Conservation (phyloP, 768 basidiomycete species). For the Neoboletus subvelutipes region DNA sequence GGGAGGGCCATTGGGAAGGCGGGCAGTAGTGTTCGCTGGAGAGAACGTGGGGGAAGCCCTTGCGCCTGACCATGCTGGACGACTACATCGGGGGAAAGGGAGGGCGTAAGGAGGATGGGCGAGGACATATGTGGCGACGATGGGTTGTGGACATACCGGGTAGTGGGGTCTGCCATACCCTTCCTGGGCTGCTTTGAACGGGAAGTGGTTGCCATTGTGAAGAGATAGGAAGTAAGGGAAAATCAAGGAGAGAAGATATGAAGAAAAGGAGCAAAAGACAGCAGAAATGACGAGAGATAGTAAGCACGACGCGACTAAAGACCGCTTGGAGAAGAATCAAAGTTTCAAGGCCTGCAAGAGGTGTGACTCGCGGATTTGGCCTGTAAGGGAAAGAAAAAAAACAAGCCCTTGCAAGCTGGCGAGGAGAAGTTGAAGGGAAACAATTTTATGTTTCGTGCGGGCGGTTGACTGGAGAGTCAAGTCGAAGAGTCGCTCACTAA, state of each 20-base stretch:
- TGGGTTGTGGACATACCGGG: slow-evolving; percentile 44
- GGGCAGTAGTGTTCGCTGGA: slow-evolving; percentile 41
- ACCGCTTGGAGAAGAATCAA: slow-evolving; percentile 23
- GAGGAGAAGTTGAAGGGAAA: slow-evolving; percentile 24
- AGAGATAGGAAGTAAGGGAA: slow-evolving; percentile 22
- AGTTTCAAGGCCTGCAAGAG: slow-evolving; percentile 16
- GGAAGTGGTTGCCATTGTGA: slow-evolving; percentile 60
- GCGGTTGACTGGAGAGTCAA: slow-evolving; percentile 27
- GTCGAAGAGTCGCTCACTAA: slow-evolving; percentile 33
- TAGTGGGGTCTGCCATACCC: slow-evolving; percentile 52
- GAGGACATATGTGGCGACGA: slow-evolving; percentile 15
- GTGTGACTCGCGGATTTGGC: slow-evolving; percentile 20
- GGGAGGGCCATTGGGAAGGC: slow-evolving; percentile 43
- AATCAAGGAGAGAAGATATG: slow-evolving; percentile 32
- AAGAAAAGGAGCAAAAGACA: slow-evolving; percentile 28
- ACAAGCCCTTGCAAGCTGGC: slow-evolving; percentile 28
- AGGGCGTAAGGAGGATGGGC: slow-evolving; percentile 8
- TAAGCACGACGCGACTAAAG: slow-evolving; percentile 34
- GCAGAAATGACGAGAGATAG: slow-evolving; percentile 38
- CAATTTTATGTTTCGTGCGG: slow-evolving; percentile 31
- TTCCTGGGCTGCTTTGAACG: slow-evolving; percentile 65
- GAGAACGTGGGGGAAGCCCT: slow-evolving; percentile 74
- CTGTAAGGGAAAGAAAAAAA: slow-evolving; percentile 18
- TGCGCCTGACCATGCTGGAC: slow-evolving; percentile 63
- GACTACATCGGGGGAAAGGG: slow-evolving; percentile 29